Evolutionary conservation across 2,329 filamentous ascomycete species (phyloP).

Genomic region (Aspergillus costaricaensis): DNA sequence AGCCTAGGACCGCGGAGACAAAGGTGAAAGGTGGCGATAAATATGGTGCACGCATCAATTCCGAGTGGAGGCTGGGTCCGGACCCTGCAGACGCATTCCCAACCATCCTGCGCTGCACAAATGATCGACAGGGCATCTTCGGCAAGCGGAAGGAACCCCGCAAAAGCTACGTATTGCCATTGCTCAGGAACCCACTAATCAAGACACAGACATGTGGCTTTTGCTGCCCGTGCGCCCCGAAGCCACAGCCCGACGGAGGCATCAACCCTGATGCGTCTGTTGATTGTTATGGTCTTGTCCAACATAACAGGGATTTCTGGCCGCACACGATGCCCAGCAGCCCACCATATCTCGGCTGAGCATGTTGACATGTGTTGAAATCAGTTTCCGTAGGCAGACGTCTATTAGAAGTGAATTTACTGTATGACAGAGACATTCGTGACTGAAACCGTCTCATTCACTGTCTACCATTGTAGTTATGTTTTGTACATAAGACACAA

Average conservation of each 20-base stretch:
- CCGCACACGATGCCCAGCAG: conserved; percentile 14
- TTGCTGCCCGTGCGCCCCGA: background rate
- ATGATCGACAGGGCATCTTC: conserved; percentile 2
- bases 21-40: background rate
- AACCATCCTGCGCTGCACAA: background rate
- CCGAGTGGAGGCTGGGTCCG: conserved; percentile 8
- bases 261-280: background rate
- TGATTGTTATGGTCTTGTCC: conserved; percentile 3
- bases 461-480: background rate
- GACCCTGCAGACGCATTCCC: conserved; percentile 1
- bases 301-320: background rate
- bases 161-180: conserved; percentile 1
- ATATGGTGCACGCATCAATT: background rate
- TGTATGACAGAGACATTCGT: background rate
- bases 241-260: background rate
- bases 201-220: background rate
- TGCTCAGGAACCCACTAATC: conserved; percentile 2
- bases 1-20: background rate
- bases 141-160: background rate
- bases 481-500: background rate
- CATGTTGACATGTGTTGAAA: background rate
- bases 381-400: background rate
- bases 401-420: background rate
- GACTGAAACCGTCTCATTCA: conserved; percentile 6
- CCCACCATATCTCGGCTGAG: conserved; percentile 1